phyloP scores from a whole-genome alignment of 108 stramenopile species.

The Stephanodiscus minutulus region DNA sequence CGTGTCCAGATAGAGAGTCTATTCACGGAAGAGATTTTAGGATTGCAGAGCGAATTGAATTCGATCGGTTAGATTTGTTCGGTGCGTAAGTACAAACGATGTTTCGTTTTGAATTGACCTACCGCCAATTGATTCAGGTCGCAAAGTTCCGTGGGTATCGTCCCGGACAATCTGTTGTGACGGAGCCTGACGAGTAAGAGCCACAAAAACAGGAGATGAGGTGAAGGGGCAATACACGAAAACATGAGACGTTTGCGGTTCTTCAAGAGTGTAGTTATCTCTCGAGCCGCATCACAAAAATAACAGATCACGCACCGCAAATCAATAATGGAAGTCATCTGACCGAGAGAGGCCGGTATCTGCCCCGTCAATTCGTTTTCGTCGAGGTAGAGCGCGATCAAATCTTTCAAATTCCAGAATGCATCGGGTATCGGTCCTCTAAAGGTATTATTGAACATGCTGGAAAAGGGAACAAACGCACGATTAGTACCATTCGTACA shows the following conservation, averaged over 20 bases:
- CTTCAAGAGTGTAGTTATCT: too few relatives aligned
- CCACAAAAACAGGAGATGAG: not conserved
- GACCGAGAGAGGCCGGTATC: slow-evolving; percentile 56
- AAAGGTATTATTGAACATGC: slow-evolving; percentile 45
- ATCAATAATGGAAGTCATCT: slow-evolving; percentile 38
- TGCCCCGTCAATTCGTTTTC: slow-evolving; percentile 55
- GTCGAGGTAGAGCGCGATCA: slow-evolving; percentile 54
- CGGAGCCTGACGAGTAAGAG: slow-evolving; percentile 8
- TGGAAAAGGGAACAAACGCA: not conserved
- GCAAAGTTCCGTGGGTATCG: slow-evolving; percentile 45
- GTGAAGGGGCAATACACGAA: too few relatives aligned
- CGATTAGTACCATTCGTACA: too few relatives aligned
- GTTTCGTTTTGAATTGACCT: not conserved
- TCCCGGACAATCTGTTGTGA: slow-evolving; percentile 29
- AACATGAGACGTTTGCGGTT: too few relatives aligned
- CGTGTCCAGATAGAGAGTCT: slow-evolving; percentile 46
- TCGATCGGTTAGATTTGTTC: not conserved
- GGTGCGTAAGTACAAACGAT: not conserved
- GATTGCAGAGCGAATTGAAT: not conserved
- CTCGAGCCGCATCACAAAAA: too few relatives aligned
- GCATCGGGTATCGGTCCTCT: slow-evolving; percentile 33
- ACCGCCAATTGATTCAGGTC: slow-evolving; percentile 24
- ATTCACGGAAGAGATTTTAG: not conserved
- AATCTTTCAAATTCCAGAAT: slow-evolving; percentile 36
- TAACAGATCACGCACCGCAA: slow-evolving; percentile 33